Evolutionary conservation across 345 rosid genomes (phyloP), one percentile per base, ranked within the genome.

Genomic region (Capsella bursapastoris): DNA sequence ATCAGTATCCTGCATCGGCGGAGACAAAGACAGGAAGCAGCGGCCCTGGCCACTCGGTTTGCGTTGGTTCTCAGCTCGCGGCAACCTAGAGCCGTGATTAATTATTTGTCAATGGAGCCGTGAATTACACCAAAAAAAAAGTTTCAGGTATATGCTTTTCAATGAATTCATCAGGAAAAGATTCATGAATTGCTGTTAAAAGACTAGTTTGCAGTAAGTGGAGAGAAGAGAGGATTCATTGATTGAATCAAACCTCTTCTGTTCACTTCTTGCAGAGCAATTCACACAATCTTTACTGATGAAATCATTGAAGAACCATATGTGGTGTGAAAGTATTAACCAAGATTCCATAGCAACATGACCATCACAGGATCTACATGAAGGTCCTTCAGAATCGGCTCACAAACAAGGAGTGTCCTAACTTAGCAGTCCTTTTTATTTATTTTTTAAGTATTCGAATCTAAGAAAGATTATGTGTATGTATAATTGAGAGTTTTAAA

Each of bases 1-100:
- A 86, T 95, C 68, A 90, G 94, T 78, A 86, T 90, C 67, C 76
- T 95, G 80, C 97, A 95, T 77, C 94, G 90, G 1, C 84, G 98
- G 44, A 84, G 94, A 74, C 97, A 90, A 70, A 88, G 94, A 84
- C 98, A 90, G 97, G 99, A 92, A 81, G 96, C 93, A 25, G 88
- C 97, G 4, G 77, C 88, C 75, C 90, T 93, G 22, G 99, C 93
- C 6, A 85, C 97, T 32, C 92, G 86, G 52, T 89, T 95, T 73
- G 97, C 98, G 18, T 86, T 92, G 66, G 97, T 92, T 51, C 86
- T 95, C 41, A 90, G 90, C 74, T 86, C 98, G 4, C 90, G 87
- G n/a, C 97, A 84, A 56, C 90, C 67, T 15, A 80, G 94, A 62
- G 92, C 90, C 59, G 78, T 88, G 4, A 78, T 90, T 47, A 70